phyloP scores from a whole-genome alignment of 441 rosid genomes.

The Dalechampia spathulata region DNA sequence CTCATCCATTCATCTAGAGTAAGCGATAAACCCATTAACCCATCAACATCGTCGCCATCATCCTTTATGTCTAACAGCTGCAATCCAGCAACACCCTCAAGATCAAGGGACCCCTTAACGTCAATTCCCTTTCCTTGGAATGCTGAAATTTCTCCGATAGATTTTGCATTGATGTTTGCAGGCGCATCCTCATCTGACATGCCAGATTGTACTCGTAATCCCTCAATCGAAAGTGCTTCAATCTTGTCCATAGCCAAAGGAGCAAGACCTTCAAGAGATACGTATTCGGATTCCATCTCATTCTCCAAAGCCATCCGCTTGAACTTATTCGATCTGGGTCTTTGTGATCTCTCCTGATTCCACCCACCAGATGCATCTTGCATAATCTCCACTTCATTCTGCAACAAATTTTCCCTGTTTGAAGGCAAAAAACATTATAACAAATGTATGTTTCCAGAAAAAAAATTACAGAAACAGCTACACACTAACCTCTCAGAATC shows the following conservation, averaged over 20 bases:
- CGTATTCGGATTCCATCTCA: constrained; percentile 53
- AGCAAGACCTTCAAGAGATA: constrained; percentile 85
- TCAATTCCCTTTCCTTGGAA: constrained; percentile 56
- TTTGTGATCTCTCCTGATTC: constrained; percentile 31
- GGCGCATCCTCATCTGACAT: constrained; percentile 68
- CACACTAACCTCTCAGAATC: constrained; percentile 52
- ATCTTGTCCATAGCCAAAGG: constrained; percentile 96
- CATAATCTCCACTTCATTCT: constrained; percentile 30
- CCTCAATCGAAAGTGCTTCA: constrained; percentile 92
- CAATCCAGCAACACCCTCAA: constrained; percentile 85
- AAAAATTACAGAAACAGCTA: constrained; percentile 9
- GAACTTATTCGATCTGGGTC: constrained; percentile 27
- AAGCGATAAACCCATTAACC: constrained; percentile 81
- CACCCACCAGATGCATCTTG: constrained; percentile 26
- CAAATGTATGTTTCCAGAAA: constrained; percentile 2
- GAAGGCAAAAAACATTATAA: constrained; percentile 15
- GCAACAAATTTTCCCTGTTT: constrained; percentile 42
- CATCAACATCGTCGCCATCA: constrained; percentile 47
- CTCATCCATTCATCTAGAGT: constrained; percentile 95
- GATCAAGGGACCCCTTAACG: constrained; percentile 47
- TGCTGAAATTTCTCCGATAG: constrained; percentile 60
- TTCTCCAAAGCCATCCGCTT: constrained; percentile 29
- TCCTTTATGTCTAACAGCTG: constrained; percentile 66
- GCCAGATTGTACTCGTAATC: constrained; percentile 84
- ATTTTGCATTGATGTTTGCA: constrained; percentile 53